Evolutionary conservation across 2,329 filamentous ascomycete species (phyloP).

Genomic region (Stagonosporopsis chrysanthemi): DNA sequence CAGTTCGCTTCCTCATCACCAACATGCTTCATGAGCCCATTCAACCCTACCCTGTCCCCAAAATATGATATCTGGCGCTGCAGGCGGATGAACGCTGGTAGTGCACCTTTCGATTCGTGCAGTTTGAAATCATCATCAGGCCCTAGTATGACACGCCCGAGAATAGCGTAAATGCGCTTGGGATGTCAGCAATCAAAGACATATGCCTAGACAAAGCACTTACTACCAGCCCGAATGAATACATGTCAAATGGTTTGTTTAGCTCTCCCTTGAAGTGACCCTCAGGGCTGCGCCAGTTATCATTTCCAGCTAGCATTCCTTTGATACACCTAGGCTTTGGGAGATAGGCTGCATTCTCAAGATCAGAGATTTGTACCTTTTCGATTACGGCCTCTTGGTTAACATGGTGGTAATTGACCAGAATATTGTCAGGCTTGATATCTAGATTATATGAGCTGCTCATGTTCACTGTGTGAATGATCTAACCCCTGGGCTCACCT

Average conservation of each 20-base stretch:
- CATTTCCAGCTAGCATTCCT: slow-evolving; percentile 40
- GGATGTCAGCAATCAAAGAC: slow-evolving; percentile 12
- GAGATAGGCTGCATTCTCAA: slow-evolving; percentile 44
- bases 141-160: slow-evolving; percentile 35
- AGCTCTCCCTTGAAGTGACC: slow-evolving; percentile 36
- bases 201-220: slow-evolving; percentile 26
- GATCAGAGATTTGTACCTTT: slow-evolving; percentile 34
- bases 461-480: slow-evolving; percentile 4
- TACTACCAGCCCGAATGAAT: slow-evolving; percentile 56
- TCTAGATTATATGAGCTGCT: slow-evolving; percentile 8
- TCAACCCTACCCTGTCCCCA: slow-evolving; percentile 31
- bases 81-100: slow-evolving; percentile 34
- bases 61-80: slow-evolving; percentile 45
- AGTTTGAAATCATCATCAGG: slow-evolving; percentile 35
- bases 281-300: slow-evolving; percentile 46
- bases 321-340: slow-evolving; percentile 41
- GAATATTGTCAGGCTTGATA: slow-evolving; percentile 17
- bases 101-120: slow-evolving; percentile 29
- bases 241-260: slow-evolving; percentile 45
- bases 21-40: slow-evolving; percentile 46
- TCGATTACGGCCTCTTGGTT: slow-evolving; percentile 12
- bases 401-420: slow-evolving; percentile 29
- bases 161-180: slow-evolving; percentile 38
- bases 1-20: slow-evolving; percentile 42
- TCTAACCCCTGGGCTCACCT: slow-evolving; percentile 20